These are phyloP conservation scores for Starmerella bombicola DNA, from an alignment of 805 yeast species.

Conservation along the genomic window DNA sequence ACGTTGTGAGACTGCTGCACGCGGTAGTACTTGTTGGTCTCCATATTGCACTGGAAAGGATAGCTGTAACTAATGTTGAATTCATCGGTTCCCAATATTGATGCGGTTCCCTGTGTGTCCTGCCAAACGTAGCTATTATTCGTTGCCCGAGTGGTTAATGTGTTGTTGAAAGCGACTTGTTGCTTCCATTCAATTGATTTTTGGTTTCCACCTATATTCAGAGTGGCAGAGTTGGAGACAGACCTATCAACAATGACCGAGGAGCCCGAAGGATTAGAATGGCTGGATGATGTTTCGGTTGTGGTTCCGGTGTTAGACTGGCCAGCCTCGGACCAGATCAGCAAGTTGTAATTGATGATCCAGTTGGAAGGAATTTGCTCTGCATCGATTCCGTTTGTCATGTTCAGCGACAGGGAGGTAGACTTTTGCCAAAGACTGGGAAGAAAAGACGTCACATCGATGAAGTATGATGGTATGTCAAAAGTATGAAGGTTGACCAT, in stretches of 20 bases:
- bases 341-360: slow-evolving; percentile 27
- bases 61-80: slow-evolving; percentile 8
- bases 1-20: slow-evolving; percentile 18
- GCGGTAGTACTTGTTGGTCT: slow-evolving; percentile 4
- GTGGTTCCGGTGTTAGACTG: slow-evolving; percentile 17
- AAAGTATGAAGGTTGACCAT: slow-evolving; percentile 63
- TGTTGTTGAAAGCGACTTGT: slow-evolving; percentile 13
- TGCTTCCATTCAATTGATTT: slow-evolving; percentile 18
- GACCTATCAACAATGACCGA: slow-evolving; percentile 7
- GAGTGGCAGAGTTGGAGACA: slow-evolving; percentile 14
- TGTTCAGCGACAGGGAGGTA: slow-evolving; percentile 41
- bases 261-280: neutral
- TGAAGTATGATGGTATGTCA: slow-evolving; percentile 55
- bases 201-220: slow-evolving; percentile 17
- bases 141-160: slow-evolving; percentile 2
- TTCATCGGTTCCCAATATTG: slow-evolving; percentile 10
- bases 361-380: slow-evolving; percentile 23
- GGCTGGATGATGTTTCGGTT: slow-evolving; percentile 3
- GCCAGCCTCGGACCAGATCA: slow-evolving; percentile 25
- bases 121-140: slow-evolving; percentile 13
- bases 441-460: slow-evolving; percentile 58
- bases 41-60: slow-evolving; percentile 14
- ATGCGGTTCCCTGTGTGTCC: slow-evolving; percentile 12
- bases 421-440: slow-evolving; percentile 53
- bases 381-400: slow-evolving; percentile 29